Base-by-base conservation (phyloP, 345 rosid genomes). In the Sonneratia alba region DNA sequence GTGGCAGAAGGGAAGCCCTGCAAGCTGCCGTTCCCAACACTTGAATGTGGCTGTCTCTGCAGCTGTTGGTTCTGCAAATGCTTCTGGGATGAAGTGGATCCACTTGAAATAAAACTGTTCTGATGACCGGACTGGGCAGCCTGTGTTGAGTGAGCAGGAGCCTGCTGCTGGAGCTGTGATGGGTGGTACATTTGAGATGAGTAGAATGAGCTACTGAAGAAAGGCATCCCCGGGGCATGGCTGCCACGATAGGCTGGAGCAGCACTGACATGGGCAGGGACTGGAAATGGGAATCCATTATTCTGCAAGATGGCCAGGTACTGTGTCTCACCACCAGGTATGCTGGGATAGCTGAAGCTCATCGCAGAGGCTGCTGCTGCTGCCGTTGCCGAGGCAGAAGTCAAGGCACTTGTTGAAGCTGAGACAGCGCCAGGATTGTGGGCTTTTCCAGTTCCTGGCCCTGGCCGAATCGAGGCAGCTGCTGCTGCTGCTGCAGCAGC, bases 301-400 rank as follows among this genome's bases (percentile, higher is more conserved):
- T 91, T 96, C 86, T 85, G 99, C 83, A 96, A 70, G 71, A 96
- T 83, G 10, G 99, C 98, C 78, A 96, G 78, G 82, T 89, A 96
- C 72, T 87, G 99, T 37, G 97, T 84, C 77, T 96, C 99, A 74
- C 80, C 91, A 59, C 89, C 94, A 0, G 94, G 87, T 80, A 92
- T 82, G 76, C 77, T 89, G 0, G 96, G 85, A 79, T 91, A 96
- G 78, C 84, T 92, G 80, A 91, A 92, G 83, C 89, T 86, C 96
- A 92, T 82, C 27, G 93, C 86, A 19, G 92, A 74, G 57, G 87
- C 82, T 27, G 89, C 84, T 68, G 88, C 84, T 38, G 86, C 81
- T 43, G 90, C 88, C 1, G 89, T 69, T 56, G 87, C 84, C 49
- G 81, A 79, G 49, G 95, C 77, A 82, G 75, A 59, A 18, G 70